A percentile compares a stretch with the other conserved stretches of the same genome.
Evolutionary conservation across 2,329 filamentous ascomycete species (phyloP).

Genomic region (Teratosphaeria nubilosa): DNA sequence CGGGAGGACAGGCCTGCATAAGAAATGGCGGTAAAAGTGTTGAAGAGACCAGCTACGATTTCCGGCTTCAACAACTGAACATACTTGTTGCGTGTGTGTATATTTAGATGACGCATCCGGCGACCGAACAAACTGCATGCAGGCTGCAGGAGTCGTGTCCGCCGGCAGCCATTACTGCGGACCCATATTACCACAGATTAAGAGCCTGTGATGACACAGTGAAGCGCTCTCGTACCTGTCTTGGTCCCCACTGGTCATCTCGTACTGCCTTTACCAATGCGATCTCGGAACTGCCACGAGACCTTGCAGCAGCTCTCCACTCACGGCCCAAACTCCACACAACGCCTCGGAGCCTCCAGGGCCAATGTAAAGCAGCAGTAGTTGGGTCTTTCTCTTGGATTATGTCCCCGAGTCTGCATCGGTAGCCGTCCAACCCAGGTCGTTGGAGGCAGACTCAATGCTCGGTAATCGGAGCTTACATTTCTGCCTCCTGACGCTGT

Average conservation of each 20-base stretch:
- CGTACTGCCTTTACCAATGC: no score
- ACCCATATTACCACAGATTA: neutral
- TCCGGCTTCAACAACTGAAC: neutral
- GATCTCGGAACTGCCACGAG: neutral
- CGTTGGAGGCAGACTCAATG: no score
- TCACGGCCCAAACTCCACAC: no score
- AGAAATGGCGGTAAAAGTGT: neutral
- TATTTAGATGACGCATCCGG: neutral
- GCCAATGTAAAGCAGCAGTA: no score
- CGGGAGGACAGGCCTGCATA: neutral
- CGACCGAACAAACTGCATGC: neutral
- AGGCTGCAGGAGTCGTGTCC: neutral
- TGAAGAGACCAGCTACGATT: neutral
- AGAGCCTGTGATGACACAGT: neutral
- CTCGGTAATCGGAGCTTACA: no score
- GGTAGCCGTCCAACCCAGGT: no score
- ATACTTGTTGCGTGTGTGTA: neutral
- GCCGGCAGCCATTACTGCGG: neutral
- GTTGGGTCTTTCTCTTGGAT: no score
- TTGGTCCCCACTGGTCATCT: neutral
- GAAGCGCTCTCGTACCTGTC: neutral
- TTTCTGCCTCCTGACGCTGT: no score
- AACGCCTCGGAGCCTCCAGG: no score
- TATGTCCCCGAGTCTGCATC: no score
- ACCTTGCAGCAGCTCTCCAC: neutral